Base-by-base conservation (phyloP, 768 basidiomycete genomes). In the Leccinum aurantiacum region DNA sequence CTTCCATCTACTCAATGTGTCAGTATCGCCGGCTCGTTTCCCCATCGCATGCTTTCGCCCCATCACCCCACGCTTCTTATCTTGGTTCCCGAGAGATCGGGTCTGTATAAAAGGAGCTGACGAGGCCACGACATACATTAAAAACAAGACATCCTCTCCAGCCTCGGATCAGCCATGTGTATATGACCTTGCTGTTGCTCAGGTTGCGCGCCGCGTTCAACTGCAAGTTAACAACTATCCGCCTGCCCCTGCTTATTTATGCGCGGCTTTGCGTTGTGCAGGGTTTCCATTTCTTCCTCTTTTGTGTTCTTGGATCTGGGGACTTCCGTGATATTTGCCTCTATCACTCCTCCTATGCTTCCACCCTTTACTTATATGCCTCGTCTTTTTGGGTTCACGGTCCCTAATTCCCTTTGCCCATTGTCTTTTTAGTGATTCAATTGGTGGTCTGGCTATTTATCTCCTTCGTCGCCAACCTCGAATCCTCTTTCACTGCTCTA, bases 221-320 rank as follows among this genome's bases (percentile, higher is more conserved):
- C 61, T 54, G 56, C 62, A 52, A 62, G 57, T 62, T 58, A 46
- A 19, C 65, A 54, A 63, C 64, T 71, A 64, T 64, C 57, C 60
- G 53, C 50, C 61, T 54, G 25, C 57, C 62, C 61, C 63, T 73
- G 72, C 70, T 72, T 75, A 75, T 72, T 73, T 72, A 70, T 71
- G 64, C 65, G 64, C 63, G 58, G 56, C 68, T 63, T 63, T 62
- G 65, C 64, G 64, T 63, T 58, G 60, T 63, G 56, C 61, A 63
- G 63, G 65, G 62, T 54, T 68, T 67, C 59, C 68, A 71, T 76
- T 69, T 72, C 58, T 65, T 56, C 62, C 15, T 60, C 59, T 60
- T 58, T 61, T 74, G 74, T 78, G 73, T 75, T 78, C 71, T 78
- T 77, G 79, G 73, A 75, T 80, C 71, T 68, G 73, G 75, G 73